These are phyloP conservation scores for Eucalyptus decipiens DNA, from an alignment of 345 rosid genomes.

Conservation along the genomic window DNA sequence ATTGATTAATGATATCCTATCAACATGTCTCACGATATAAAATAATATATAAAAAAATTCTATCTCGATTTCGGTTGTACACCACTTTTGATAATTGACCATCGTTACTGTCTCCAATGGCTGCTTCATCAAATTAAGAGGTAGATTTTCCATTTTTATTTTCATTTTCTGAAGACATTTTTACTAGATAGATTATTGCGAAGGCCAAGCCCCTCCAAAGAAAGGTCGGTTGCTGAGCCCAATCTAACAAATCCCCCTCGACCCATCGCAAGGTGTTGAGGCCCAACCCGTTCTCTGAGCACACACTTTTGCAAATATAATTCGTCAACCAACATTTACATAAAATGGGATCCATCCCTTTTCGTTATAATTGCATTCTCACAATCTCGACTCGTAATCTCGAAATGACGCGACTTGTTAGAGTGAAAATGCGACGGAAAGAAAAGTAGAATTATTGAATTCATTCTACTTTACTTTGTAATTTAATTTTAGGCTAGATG, in stretches of 20 bases:
- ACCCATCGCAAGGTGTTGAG: background rate
- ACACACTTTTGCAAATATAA: background rate
- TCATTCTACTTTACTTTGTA: background rate
- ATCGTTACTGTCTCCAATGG: background rate
- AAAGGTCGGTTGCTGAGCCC: background rate
- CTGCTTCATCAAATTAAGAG: background rate
- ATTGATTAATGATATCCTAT: background rate
- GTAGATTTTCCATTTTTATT: background rate
- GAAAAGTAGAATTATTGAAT: background rate
- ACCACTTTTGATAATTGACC: background rate
- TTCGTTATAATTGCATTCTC: background rate
- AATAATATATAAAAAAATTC: background rate
- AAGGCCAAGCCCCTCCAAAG: background rate
- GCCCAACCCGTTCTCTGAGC: background rate
- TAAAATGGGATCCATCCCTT: background rate
- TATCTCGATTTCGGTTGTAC: background rate
- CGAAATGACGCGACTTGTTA: background rate
- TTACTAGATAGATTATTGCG: background rate
- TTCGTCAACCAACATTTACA: background rate
- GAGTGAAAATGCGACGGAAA: background rate
- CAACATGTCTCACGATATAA: background rate
- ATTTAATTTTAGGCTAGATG: background rate
- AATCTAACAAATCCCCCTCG: background rate
- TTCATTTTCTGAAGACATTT: background rate
- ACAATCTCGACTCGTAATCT: background rate